Conservation (phyloP, 2,329 filamentous ascomycete genomes). For the Plectosphaerella sp. region DNA sequence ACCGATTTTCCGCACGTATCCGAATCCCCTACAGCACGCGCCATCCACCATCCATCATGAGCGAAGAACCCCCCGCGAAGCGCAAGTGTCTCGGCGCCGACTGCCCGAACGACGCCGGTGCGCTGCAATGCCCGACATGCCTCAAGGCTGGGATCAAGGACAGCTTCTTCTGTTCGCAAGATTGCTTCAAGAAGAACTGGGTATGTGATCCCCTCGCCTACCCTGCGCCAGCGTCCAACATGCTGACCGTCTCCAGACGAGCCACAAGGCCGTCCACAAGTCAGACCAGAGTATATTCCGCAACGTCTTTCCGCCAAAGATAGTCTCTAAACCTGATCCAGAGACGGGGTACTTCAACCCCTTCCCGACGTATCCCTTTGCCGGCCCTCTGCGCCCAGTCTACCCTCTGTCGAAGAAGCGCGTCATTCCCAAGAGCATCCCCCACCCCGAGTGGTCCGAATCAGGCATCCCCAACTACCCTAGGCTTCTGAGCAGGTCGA, state of each 20-base stretch:
- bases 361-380: constrained; percentile 81
- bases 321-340: constrained; percentile 88
- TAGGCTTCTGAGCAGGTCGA: constrained; percentile 66
- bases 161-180: constrained; percentile 96
- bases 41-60: constrained; percentile 28
- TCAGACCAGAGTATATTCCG: constrained; percentile 70
- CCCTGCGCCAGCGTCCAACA: neutral
- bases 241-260: constrained; percentile 46
- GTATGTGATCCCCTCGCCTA: constrained; percentile 47
- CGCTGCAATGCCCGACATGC: constrained; percentile 91
- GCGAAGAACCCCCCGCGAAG: constrained; percentile 47
- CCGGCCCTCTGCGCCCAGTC: constrained; percentile 77
- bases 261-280: constrained; percentile 84
- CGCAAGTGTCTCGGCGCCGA: constrained; percentile 76
- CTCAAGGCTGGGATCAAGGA: constrained; percentile 82
- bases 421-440: constrained; percentile 73
- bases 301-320: constrained; percentile 70
- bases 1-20: too few relatives aligned
- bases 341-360: constrained; percentile 87
- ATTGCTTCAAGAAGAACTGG: constrained; percentile 99
- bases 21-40: neutral
- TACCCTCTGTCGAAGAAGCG: constrained; percentile 76
- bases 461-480: constrained; percentile 70
- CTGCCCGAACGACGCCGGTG: constrained; percentile 81
- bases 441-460: constrained; percentile 80